phyloP scores from a whole-genome alignment of 805 yeast genomes.

The Ogataea nitratoaversa region DNA sequence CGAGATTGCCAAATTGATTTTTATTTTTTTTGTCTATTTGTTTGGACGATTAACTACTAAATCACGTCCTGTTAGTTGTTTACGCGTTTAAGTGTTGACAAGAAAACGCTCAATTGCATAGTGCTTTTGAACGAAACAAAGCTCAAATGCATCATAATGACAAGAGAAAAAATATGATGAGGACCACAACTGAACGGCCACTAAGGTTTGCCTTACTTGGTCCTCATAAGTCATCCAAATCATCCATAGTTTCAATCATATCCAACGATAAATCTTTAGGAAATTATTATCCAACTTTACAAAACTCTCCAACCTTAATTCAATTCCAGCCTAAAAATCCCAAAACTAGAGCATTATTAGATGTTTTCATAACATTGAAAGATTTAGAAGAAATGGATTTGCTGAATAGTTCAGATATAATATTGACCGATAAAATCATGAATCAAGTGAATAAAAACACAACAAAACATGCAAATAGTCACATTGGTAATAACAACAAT shows the following conservation, averaged over 20 bases:
- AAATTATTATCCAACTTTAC: conserved; percentile 71
- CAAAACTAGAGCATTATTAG: conserved; percentile 40
- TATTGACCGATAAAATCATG: conserved; percentile 14
- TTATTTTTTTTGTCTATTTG: no score
- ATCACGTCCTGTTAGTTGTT: no score
- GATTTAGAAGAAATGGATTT: conserved; percentile 30
- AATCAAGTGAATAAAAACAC: no score
- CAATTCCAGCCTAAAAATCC: conserved; percentile 44
- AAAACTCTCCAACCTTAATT: conserved; percentile 54
- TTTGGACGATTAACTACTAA: no score
- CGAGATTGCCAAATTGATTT: no score
- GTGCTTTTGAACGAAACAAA: no score
- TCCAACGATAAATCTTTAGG: conserved; percentile 38
- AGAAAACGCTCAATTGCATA: no score
- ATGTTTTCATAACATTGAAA: conserved; percentile 41
- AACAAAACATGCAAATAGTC: no score
- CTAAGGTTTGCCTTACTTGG: conserved; percentile 30
- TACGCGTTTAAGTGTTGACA: no score
- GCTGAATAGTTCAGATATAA: conserved; percentile 8
- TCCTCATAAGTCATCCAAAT: conserved; percentile 29
- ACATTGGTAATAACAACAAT: not conserved
- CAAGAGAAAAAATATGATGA: conserved; percentile 19
- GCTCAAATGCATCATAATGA: not conserved
- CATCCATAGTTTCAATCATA: conserved; percentile 29
- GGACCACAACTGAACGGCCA: conserved; percentile 27